Percentiles rank a stretch among this genome's conserved stretches.
These are phyloP conservation scores for Xylariaceae sp. DNA, from an alignment of 2,329 filamentous ascomycete genomes.

Conservation along the genomic window DNA sequence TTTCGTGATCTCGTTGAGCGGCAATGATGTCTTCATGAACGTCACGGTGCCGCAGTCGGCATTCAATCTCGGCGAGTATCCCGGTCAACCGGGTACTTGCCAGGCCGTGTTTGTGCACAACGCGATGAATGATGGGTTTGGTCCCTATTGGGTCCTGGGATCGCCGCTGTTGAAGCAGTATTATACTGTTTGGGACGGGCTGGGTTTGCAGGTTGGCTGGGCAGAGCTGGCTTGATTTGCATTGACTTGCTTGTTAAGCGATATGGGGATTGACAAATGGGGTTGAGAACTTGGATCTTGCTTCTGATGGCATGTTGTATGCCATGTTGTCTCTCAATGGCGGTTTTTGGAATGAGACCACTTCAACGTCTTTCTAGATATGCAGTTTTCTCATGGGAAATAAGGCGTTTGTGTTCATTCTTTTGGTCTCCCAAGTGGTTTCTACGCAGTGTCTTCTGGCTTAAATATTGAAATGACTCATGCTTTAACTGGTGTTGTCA, in stretches of 20 bases:
- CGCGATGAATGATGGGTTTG: neutral
- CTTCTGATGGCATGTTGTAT: no score
- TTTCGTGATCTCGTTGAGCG: constrained; percentile 31
- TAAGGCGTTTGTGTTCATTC: no score
- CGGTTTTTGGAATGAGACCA: no score
- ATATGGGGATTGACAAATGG: neutral
- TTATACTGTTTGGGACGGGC: constrained; percentile 35
- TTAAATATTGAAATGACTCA: no score
- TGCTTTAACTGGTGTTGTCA: no score
- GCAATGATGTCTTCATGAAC: constrained; percentile 21
- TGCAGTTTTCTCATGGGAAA: no score
- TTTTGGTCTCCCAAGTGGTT: no score
- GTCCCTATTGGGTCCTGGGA: constrained; percentile 30
- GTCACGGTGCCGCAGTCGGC: constrained; percentile 28
- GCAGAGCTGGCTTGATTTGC: constrained; percentile 12
- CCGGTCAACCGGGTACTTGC: constrained; percentile 28
- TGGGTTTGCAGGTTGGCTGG: constrained; percentile 26
- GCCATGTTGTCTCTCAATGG: no score
- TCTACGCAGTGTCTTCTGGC: no score
- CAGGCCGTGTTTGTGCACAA: constrained; percentile 29
- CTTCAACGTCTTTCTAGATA: no score
- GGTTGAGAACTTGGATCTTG: no score
- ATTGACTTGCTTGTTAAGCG: neutral
- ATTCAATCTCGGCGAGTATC: constrained; percentile 34
- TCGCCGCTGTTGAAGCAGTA: constrained; percentile 33